These are phyloP conservation scores for Solanum corneliomulleri DNA, from an alignment of 257 asterid genomes.

Conservation along the genomic window DNA sequence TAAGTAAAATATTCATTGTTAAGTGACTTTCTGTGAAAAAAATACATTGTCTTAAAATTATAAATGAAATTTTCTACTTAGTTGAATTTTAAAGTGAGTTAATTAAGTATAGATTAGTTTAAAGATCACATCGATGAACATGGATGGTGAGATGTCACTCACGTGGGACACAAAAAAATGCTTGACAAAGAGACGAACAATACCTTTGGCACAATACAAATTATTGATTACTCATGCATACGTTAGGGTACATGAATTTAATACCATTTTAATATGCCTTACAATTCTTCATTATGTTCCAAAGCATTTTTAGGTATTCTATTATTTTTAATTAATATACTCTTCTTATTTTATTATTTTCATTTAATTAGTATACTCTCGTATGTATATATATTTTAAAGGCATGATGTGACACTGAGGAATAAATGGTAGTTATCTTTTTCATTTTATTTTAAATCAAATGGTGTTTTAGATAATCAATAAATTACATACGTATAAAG, in stretches of 20 bases:
- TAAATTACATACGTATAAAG: no score
- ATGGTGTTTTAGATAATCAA: no score
- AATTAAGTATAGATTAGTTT: background rate
- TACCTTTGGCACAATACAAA: conserved; percentile 32
- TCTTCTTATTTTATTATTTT: background rate
- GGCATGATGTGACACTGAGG: conserved; percentile 26
- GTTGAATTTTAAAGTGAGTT: no score
- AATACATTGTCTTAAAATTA: no score
- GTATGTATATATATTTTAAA: background rate
- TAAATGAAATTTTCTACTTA: no score
- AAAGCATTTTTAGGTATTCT: conserved; percentile 17
- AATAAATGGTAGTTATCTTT: background rate
- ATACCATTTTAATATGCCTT: background rate
- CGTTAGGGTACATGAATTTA: background rate
- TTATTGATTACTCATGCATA: conserved; percentile 29
- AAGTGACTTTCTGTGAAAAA: no score
- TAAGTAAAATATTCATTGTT: no score
- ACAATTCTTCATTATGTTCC: conserved; percentile 1
- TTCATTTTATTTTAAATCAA: no score
- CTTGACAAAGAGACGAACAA: conserved; percentile 36
- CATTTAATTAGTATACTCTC: background rate
- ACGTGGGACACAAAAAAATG: conserved; percentile 44
- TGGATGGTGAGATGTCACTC: conserved; percentile 73
- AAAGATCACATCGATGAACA: conserved; percentile 6
- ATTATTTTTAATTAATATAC: background rate